Base-by-base conservation (phyloP, 768 basidiomycete species). In the Amanita thiersii region DNA sequence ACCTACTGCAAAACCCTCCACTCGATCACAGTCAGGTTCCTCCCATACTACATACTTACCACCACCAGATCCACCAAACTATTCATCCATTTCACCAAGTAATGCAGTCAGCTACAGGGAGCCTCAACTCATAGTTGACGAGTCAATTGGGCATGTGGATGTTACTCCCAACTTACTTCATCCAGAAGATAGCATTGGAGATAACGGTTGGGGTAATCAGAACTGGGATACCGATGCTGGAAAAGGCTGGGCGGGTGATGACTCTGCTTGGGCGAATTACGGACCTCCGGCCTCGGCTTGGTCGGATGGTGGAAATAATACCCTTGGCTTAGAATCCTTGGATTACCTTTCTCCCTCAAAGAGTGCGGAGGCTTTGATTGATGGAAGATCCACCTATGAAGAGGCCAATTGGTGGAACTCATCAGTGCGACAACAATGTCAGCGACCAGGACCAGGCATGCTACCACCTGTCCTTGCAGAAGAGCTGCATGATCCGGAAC, bases 351-450 rank as follows among this genome's bases (percentile, higher is more conserved):
- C 53, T 11, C 49, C 47, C 37, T 39, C 50, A 5, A 57, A 59
- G 34, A 46, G 53, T 30, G 45, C 49, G 15, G 61, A 62, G 2
- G 58, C 65, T 57, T 46, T 58, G 31, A 82, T 88, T 49, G 74
- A 77, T 59, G 82, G 79, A 5, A 66, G 85, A 34, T 65, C 69
- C 39, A 64, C 62, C 5, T 53, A 64, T 2, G 83, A 88, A 53
- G 86, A 88, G 58, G 59, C 56, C 14, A 62, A 64, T 34, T 88
- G 86, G 86, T 87, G 79, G 79, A 73, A 83, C 54, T 51, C 65
- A 5, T 66, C 66, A 12, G 50, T 68, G 14, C 71, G 75, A 31
- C 63, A 62, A 29, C 57, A 42, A 32, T 53, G 57, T 50, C 55
- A 59, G 31, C 77, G 85, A 17, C 86, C 86, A 0, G 86, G 86